Evolutionary conservation across 768 basidiomycete species (phyloP).

Genomic region (Stropharia rugosoannulata): DNA sequence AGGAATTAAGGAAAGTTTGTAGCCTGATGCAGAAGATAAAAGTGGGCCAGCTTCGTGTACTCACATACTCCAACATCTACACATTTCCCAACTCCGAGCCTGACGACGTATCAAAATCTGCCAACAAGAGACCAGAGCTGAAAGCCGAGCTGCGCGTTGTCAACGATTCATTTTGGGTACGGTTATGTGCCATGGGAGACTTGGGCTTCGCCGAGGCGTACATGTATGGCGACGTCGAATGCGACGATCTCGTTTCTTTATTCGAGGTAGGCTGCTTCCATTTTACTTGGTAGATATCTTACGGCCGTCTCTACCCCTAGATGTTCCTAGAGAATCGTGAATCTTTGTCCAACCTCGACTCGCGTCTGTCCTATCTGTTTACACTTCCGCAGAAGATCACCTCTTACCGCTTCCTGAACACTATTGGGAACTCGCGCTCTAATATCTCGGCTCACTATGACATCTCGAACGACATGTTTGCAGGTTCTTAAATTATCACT

Average conservation of each 20-base stretch:
- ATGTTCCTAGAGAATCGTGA: slow-evolving; percentile 62
- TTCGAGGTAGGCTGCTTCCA: slow-evolving; percentile 48
- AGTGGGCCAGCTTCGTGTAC: slow-evolving; percentile 46
- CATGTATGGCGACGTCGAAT: slow-evolving; percentile 77
- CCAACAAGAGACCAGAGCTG: slow-evolving; percentile 19
- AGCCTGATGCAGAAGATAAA: slow-evolving; percentile 47
- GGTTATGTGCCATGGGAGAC: slow-evolving; percentile 59
- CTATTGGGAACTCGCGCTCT: slow-evolving; percentile 59
- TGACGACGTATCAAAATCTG: slow-evolving; percentile 13
- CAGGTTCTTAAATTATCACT: slow-evolving; percentile 32
- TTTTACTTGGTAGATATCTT: neutral
- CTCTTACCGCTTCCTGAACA: slow-evolving; percentile 62
- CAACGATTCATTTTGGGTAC: slow-evolving; percentile 57
- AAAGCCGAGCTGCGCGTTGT: slow-evolving; percentile 48
- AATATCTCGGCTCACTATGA: slow-evolving; percentile 82
- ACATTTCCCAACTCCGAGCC: slow-evolving; percentile 34
- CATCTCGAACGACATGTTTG: slow-evolving; percentile 76
- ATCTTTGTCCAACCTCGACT: slow-evolving; percentile 47
- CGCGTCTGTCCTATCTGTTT: slow-evolving; percentile 51
- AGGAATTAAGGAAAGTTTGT: neutral
- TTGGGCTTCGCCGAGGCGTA: slow-evolving; percentile 76
- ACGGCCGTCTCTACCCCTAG: slow-evolving; percentile 28
- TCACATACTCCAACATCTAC: slow-evolving; percentile 45
- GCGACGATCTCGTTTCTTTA: slow-evolving; percentile 59
- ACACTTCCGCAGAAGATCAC: slow-evolving; percentile 53